Percentiles rank a stretch among this genome's conserved stretches.
These are phyloP conservation scores for Pyrus betulifolia DNA, from an alignment of 306 rosid species.

Conservation along the genomic window DNA sequence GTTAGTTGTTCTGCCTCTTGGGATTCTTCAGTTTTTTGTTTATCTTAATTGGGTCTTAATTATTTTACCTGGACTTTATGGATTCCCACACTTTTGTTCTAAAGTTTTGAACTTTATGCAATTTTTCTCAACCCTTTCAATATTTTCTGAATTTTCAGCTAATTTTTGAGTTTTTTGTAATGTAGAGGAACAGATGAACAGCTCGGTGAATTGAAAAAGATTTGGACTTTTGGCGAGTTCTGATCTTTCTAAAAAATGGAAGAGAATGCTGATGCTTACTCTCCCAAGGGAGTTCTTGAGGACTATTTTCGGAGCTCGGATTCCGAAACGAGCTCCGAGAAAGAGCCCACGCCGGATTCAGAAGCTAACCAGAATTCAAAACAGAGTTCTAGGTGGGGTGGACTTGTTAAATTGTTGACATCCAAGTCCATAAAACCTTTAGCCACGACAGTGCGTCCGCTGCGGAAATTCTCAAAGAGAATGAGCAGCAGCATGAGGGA, in stretches of 20 bases:
- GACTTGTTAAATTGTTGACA: slow-evolving; percentile 41
- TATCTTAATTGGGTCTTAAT: slow-evolving; percentile 6
- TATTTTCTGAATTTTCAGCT: not conserved
- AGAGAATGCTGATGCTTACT: slow-evolving; percentile 48
- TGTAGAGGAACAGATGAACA: not conserved
- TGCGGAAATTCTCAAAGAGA: slow-evolving; percentile 47
- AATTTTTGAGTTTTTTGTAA: not conserved
- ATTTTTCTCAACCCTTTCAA: not conserved
- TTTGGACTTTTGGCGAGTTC: slow-evolving; percentile 11
- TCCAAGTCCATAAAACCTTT: slow-evolving; percentile 45
- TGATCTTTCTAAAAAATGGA: slow-evolving; percentile 34
- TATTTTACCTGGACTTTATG: slow-evolving; percentile 3
- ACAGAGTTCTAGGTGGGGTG: slow-evolving; percentile 41
- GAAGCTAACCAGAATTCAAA: slow-evolving; percentile 34
- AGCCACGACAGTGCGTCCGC: slow-evolving; percentile 51
- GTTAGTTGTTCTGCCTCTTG: not conserved
- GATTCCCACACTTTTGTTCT: not conserved
- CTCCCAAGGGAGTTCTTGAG: slow-evolving; percentile 78
- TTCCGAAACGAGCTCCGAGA: slow-evolving; percentile 65
- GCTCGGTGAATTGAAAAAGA: not conserved
- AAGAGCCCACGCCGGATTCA: slow-evolving; percentile 31
- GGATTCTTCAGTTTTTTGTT: slow-evolving; percentile 4
- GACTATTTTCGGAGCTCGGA: slow-evolving; percentile 81
- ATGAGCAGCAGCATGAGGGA: slow-evolving; percentile 70
- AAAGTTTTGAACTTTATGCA: not conserved